Base-by-base conservation (phyloP, 2,329 filamentous ascomycete genomes). In the Neoarthrinium moseri region DNA sequence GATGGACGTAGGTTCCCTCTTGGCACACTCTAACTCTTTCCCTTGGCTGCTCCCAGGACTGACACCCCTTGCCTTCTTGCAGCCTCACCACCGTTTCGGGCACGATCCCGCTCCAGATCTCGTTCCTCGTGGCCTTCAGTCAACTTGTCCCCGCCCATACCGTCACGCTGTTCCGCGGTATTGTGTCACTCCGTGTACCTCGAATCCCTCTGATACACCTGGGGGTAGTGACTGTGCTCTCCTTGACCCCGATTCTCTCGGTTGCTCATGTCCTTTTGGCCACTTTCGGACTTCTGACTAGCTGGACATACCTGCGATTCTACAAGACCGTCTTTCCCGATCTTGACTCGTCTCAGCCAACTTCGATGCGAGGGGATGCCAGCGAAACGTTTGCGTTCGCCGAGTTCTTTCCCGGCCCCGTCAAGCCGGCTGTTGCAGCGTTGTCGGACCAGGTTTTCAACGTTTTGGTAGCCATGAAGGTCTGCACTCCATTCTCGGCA, bases 61-160 rank as follows among this genome's bases (percentile, higher is more conserved):
- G 47, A 59, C 49, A n/a, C 17, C 30, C 26, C 12, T 13, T 23
- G 26, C n/a, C 43, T 5, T 46, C 39, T 45, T 12, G 27, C 59
- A 94, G 87, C 43, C 70, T 89, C 37, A 91, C 87, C 36, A 86
- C 88, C 52, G 89, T 97, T 61, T 89, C 88, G 56, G 94, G 94
- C 56, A 91, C 91, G 45, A 86, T 96, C 52, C 84, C 91, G 13
- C 76, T 96, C 47, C 92, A 96, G 67, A 91, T 94, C 37, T 86
- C 88, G 51, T 97, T 97, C 72, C 87, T 99, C 51, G 89, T 97
- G 58, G 89, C 92, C 45, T 96, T 97, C 71, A 97, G 95, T 71
- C 94, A 99, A 69, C 88, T 99, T 40, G 87, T 97, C 27, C 94
- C 94, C 18, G 91, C 96, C 51, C 94, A 99, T 68, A 99, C 94